Evolutionary conservation across 75 land plant genomes (phyloP).

Genomic region (Ceratopteris richardii): DNA sequence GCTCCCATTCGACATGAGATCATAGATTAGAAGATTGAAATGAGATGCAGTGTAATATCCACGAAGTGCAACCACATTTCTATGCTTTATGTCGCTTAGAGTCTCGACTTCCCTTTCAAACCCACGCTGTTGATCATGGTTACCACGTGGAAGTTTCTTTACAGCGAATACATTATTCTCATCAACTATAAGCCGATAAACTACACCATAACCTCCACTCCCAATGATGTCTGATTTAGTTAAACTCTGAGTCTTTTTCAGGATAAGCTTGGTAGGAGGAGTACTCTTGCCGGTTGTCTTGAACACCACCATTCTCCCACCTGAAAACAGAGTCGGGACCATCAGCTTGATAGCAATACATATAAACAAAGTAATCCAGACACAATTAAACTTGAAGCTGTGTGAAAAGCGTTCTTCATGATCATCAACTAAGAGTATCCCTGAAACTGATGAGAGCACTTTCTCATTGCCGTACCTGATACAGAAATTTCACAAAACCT

Average conservation of each 20-base stretch:
- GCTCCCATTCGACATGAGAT: constrained; percentile 83
- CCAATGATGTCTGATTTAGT: constrained; percentile 69
- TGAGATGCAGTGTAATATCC: constrained; percentile 71
- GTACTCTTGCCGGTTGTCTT: constrained; percentile 37
- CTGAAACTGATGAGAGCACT: too few species aligned
- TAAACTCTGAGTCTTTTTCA: constrained; percentile 51
- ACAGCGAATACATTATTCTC: constrained; percentile 63
- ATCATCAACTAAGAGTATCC: too few species aligned
- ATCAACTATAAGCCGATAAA: constrained; percentile 48
- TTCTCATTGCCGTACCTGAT: too few species aligned
- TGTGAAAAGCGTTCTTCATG: too few species aligned
- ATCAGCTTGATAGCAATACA: too few species aligned
- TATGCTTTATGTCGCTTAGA: constrained; percentile 76
- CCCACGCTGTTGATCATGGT: constrained; percentile 51
- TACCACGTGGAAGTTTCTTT: constrained; percentile 53
- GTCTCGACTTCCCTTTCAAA: constrained; percentile 80
- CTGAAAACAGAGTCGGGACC: constrained; percentile 19
- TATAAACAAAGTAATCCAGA: too few species aligned
- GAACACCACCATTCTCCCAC: constrained; percentile 77
- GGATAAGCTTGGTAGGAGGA: constrained; percentile 35
- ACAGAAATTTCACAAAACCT: too few species aligned
- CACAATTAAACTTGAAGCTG: too few species aligned
- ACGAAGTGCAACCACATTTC: constrained; percentile 71
- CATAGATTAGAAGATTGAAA: constrained; percentile 71
- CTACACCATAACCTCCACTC: constrained; percentile 79